Evolutionary conservation across 2,329 filamentous ascomycete genomes (phyloP).

Genomic region (Venturia carpophila): DNA sequence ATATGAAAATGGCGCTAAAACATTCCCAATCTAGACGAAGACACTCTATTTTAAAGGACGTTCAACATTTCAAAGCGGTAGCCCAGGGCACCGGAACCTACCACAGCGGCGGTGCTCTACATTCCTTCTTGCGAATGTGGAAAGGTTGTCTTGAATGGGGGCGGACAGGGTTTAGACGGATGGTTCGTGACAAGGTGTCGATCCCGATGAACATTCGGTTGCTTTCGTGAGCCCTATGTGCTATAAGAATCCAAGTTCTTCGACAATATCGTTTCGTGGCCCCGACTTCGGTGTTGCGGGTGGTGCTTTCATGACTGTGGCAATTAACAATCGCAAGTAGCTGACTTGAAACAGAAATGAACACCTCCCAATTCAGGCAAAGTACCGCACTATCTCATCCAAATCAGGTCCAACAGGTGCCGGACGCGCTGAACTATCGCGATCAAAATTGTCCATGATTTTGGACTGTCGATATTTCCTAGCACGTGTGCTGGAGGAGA

Average conservation of each 20-base stretch:
- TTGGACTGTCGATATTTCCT: neutral
- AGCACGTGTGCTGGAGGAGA: neutral
- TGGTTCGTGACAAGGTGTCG: neutral
- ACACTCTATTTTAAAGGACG: neutral
- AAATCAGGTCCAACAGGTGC: neutral
- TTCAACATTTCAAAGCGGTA: neutral
- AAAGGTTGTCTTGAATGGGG: too few relatives aligned
- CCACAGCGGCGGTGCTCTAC: neutral
- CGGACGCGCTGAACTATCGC: neutral
- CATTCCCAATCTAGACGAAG: neutral
- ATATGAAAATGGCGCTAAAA: neutral
- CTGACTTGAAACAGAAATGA: neutral
- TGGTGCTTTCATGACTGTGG: neutral
- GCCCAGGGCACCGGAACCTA: neutral
- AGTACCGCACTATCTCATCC: neutral
- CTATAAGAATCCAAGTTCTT: neutral
- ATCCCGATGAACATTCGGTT: neutral
- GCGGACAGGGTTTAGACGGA: too few relatives aligned
- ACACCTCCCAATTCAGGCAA: neutral
- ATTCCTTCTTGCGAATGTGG: too few relatives aligned
- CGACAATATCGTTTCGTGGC: neutral
- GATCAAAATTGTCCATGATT: neutral
- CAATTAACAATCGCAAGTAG: neutral
- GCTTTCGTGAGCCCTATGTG: neutral
- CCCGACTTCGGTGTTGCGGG: neutral